Evolutionary conservation across 345 rosid genomes (phyloP).

Genomic region (Geranium brycei): DNA sequence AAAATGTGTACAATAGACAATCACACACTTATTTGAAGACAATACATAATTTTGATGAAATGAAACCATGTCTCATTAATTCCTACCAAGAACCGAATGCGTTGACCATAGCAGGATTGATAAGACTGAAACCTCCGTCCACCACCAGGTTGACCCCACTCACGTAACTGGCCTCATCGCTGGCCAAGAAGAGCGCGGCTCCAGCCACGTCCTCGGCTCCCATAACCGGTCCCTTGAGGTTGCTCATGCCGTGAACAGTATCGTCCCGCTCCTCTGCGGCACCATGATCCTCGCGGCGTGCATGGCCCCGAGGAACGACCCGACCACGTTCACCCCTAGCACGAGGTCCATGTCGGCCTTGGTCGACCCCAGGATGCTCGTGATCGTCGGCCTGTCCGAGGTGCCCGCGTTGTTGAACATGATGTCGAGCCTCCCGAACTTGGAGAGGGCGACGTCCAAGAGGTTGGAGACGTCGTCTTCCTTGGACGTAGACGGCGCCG

Average conservation of each 20-base stretch:
- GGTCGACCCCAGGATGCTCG: neutral
- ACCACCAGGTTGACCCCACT: slow-evolving; percentile 12
- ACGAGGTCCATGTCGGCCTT: slow-evolving; percentile 8
- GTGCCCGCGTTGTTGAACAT: slow-evolving; percentile 23
- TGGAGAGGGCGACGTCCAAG: slow-evolving; percentile 15
- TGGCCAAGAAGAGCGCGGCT: slow-evolving; percentile 11
- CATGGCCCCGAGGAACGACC: slow-evolving; percentile 16
- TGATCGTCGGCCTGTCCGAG: neutral
- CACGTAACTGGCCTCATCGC: slow-evolving; percentile 13
- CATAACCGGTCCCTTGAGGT: slow-evolving; percentile 3
- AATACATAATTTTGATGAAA: no score
- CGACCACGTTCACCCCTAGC: slow-evolving; percentile 11
- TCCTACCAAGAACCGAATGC: neutral
- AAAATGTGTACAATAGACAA: no score
- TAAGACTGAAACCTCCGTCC: slow-evolving; percentile 8
- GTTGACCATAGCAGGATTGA: slow-evolving; percentile 2
- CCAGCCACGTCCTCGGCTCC: slow-evolving; percentile 14
- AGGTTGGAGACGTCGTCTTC: slow-evolving; percentile 10
- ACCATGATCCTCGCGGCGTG: slow-evolving; percentile 20
- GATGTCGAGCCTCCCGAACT: slow-evolving; percentile 21
- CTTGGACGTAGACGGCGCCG: neutral
- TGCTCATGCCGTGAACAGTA: slow-evolving; percentile 11
- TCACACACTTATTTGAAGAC: no score
- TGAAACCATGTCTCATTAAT: no score
- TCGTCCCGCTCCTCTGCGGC: slow-evolving; percentile 11